Evolutionary conservation across 257 asterid genomes (phyloP).

Genomic region (Solanum habrochaites): DNA sequence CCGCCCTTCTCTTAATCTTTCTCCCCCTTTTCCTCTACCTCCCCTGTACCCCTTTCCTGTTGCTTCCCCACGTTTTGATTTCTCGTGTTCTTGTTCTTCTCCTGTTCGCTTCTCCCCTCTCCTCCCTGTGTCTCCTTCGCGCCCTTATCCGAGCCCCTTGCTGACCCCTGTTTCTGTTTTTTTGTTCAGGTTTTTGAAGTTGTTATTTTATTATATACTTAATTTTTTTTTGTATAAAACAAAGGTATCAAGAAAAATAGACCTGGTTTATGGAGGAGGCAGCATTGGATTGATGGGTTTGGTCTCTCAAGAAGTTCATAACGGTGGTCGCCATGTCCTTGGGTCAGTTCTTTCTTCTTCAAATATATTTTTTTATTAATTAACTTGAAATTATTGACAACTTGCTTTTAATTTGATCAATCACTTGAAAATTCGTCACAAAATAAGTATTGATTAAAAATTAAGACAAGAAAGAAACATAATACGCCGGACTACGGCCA

Average conservation of each 20-base stretch:
- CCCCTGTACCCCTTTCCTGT: too few species aligned
- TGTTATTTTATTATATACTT: background rate
- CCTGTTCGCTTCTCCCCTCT: too few species aligned
- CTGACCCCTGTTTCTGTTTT: too few species aligned
- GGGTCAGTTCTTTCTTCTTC: conserved; percentile 1
- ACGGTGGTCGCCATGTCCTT: conserved; percentile 26
- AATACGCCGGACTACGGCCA: too few species aligned
- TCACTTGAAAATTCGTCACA: background rate
- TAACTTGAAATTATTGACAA: background rate
- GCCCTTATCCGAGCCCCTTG: too few species aligned
- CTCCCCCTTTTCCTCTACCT: too few species aligned
- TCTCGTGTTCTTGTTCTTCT: too few species aligned
- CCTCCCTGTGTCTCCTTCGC: too few species aligned
- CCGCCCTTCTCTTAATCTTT: too few species aligned
- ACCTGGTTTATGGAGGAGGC: conserved; percentile 28
- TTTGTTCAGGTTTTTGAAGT: too few species aligned
- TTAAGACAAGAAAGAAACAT: too few species aligned
- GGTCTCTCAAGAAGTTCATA: conserved; percentile 18
- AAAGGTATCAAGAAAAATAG: conserved; percentile 11
- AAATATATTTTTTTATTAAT: background rate
- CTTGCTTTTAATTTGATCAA: background rate
- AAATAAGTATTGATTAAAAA: background rate
- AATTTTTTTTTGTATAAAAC: background rate
- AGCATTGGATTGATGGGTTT: conserved; percentile 26
- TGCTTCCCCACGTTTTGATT: too few species aligned